A percentile compares a stretch with the other conserved stretches of the same genome.
These are phyloP conservation scores for Xylariaceae sp. DNA, from an alignment of 2,329 filamentous ascomycete genomes.

Conservation along the genomic window DNA sequence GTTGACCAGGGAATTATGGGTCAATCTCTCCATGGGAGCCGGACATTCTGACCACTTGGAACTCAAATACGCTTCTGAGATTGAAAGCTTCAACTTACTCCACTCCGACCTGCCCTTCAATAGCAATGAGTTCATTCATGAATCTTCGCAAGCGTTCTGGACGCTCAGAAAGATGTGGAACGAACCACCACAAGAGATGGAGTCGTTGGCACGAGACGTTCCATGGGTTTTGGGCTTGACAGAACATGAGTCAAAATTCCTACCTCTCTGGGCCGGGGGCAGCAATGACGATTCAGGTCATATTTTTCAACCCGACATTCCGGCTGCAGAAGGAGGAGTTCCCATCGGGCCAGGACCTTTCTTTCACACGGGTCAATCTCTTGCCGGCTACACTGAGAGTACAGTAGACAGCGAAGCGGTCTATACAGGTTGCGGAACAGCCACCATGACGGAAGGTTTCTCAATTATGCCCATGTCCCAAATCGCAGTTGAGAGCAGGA, in stretches of 20 bases:
- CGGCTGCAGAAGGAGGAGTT: slow-evolving; percentile 25
- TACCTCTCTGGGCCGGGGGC: slow-evolving; percentile 64
- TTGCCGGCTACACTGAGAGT: slow-evolving; percentile 13
- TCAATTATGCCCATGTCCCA: no score
- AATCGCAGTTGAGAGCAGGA: no score
- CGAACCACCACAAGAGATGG: slow-evolving; percentile 29
- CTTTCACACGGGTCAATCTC: slow-evolving; percentile 29
- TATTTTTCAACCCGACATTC: slow-evolving; percentile 38
- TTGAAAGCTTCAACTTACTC: background rate
- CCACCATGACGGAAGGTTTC: slow-evolving; percentile 13
- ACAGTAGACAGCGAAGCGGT: slow-evolving; percentile 16
- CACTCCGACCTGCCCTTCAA: background rate
- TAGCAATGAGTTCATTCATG: slow-evolving; percentile 1
- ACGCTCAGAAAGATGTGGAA: slow-evolving; percentile 21
- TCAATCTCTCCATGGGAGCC: no score
- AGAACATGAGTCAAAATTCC: slow-evolving; percentile 56
- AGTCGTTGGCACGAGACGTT: slow-evolving; percentile 27
- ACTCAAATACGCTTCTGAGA: background rate
- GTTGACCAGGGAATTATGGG: no score
- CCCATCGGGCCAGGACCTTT: slow-evolving; percentile 30
- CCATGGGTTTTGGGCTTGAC: slow-evolving; percentile 51
- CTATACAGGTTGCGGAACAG: slow-evolving; percentile 10
- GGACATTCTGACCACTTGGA: background rate
- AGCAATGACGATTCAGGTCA: slow-evolving; percentile 48
- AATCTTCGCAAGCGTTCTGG: background rate